These are phyloP conservation scores for Pseudomonodictys pantanalensis DNA, from an alignment of 495 filamentous ascomycete genomes.

Conservation along the genomic window DNA sequence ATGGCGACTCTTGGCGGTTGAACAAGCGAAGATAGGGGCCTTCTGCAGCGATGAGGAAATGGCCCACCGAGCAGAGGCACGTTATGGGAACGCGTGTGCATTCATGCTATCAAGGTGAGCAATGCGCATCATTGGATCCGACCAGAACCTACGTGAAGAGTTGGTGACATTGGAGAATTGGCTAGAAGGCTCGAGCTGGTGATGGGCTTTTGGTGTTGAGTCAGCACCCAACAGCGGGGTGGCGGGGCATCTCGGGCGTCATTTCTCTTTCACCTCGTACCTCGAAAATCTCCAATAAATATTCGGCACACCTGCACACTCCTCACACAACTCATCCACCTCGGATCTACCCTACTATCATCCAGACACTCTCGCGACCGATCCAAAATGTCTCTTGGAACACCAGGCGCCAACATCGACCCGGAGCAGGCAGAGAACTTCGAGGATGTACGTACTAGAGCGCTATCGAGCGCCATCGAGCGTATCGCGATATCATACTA, in stretches of 20 bases:
- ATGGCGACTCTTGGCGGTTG: slow-evolving; percentile 40
- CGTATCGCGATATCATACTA: slow-evolving; percentile 1
- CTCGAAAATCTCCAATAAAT: background rate
- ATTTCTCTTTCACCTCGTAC: background rate
- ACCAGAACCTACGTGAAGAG: slow-evolving; percentile 18
- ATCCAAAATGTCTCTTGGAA: slow-evolving; percentile 49
- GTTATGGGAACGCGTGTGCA: slow-evolving; percentile 52
- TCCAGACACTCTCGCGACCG: background rate
- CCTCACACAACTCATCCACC: background rate
- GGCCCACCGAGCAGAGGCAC: slow-evolving; percentile 51
- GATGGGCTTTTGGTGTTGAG: slow-evolving; percentile 29
- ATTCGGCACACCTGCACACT: background rate
- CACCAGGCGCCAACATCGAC: slow-evolving; percentile 52
- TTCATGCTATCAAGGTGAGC: slow-evolving; percentile 32
- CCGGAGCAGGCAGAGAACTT: slow-evolving; percentile 72
- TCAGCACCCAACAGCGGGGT: slow-evolving; percentile 18
- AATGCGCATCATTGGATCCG: background rate
- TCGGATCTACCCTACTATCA: background rate
- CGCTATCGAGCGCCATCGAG: slow-evolving; percentile 25
- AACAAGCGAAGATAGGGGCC: slow-evolving; percentile 68
- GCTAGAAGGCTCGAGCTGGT: slow-evolving; percentile 5
- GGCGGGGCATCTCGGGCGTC: background rate
- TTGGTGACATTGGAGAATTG: slow-evolving; percentile 28
- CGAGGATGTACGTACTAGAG: slow-evolving; percentile 60
- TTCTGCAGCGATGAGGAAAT: slow-evolving; percentile 65